Base-by-base conservation (phyloP, 2,329 filamentous ascomycete genomes). In the Fusarium bulbicola region DNA sequence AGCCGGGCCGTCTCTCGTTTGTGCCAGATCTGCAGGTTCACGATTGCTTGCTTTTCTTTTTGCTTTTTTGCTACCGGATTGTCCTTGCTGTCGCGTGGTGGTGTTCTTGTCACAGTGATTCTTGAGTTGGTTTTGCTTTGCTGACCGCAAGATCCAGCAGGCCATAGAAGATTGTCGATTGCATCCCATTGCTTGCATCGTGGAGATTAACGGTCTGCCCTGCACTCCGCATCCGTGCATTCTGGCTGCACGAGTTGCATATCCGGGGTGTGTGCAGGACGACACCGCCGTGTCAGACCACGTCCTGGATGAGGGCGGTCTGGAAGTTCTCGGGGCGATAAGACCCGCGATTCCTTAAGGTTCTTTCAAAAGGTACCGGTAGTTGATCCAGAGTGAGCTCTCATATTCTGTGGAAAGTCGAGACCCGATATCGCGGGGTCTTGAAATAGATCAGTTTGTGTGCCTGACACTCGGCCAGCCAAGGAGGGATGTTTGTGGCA, bases 261-360 rank as follows among this genome's bases (percentile, higher is more conserved):
- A 53, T 63, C 54, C 36, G n/a, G 47, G 65, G 65, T 64, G 59
- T 64, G 63, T 68, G 54, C 54, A 68, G 53, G 30, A 37, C 46
- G 54, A 54, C 63, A 68, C 63, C 61, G 36, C 65, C 46, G 40
- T 30, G 46, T 68, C 63, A 67, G 54, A 43, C 54, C 65, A 57
- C 40, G 40, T 67, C 60, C 57, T 59, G 46, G 37, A 54, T 18
- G 45, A 36, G 60, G 62, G 71, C 71, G 71, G 70, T 73, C 71
- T 73, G 71, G 62, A 45, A 64, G 58, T 61, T 74, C 40, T 74
- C 70, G 58, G 70, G 40, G 54, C 57, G 70, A 52, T 59, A 49
- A 70, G 46, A 59, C 65, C 50, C 40, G 60, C 26, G 52, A 32
- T 57, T 30, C 36, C 59, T 15, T 50, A 24, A 21, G 53, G 30